These are phyloP conservation scores for Physaria fendleri DNA, from an alignment of 345 rosid species.

Conservation along the genomic window DNA sequence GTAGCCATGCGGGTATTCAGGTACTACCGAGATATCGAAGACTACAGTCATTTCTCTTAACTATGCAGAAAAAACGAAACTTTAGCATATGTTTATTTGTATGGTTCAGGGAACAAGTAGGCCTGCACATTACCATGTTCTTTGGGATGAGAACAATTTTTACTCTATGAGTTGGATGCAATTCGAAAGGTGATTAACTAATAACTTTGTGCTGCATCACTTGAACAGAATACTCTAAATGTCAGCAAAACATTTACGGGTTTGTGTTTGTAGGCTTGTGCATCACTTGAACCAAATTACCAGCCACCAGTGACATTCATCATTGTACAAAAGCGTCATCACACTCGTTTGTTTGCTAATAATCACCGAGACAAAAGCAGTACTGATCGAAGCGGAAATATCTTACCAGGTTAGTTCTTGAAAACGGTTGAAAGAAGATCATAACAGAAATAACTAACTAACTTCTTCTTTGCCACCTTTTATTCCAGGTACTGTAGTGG, in stretches of 20 bases:
- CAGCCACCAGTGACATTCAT: slow-evolving; percentile 99
- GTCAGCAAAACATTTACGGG: not conserved
- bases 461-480: not conserved
- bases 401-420: slow-evolving; percentile 67
- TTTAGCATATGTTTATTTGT: not conserved
- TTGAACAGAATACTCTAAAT: not conserved
- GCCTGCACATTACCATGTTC: slow-evolving; percentile 98
- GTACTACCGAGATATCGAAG: slow-evolving; percentile 44
- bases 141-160: slow-evolving; percentile 98
- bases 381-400: slow-evolving; percentile 84
- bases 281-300: slow-evolving; percentile 93
- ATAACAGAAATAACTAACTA: not conserved
- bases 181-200: slow-evolving; percentile 82
- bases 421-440: not conserved
- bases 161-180: slow-evolving; percentile 80
- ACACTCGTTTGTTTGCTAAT: slow-evolving; percentile 87
- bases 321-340: slow-evolving; percentile 94
- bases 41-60: slow-evolving; percentile 20
- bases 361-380: slow-evolving; percentile 91
- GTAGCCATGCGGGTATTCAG: slow-evolving; percentile 99
- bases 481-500: slow-evolving; percentile 81
- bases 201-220: not conserved
- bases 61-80: not conserved
- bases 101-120: slow-evolving; percentile 82
- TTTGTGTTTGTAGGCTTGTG: slow-evolving; percentile 59